Base-by-base conservation (phyloP, 2,329 filamentous ascomycete genomes). In the Alternaria alternata region DNA sequence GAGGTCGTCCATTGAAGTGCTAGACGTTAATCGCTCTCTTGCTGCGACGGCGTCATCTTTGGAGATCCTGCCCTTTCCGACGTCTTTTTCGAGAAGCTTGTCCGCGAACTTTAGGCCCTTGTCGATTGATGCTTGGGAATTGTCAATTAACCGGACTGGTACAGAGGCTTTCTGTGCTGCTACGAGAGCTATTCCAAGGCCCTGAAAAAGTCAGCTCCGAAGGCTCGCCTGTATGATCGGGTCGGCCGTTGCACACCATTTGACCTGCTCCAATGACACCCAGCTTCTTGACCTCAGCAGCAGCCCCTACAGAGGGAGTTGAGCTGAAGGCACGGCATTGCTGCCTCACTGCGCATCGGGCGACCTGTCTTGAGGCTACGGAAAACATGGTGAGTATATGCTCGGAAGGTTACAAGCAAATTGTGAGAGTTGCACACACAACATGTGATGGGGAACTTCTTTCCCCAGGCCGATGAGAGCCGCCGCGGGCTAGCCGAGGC, bases 191-290 rank as follows among this genome's bases (percentile, higher is more conserved):
- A 99, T 99, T 61, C 95, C 95, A 44, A 99, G 83, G 61, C 95
- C 95, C 94, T 98, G 43, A 14, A 7, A 43, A 8, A 57, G 68
- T 79, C 56, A 79, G 67, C 63, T 57, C 16, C 5, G 11, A 41
- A 9, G 38, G 5, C 38, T 41, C 22, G 38, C 38, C 20, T 41
- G 9, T 22, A 22, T 22, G 9, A 14, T 41, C 11, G 38, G 11
- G 9, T 22, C 3, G 18, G 11, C 34, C 32, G 42, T 63, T 16
- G 77, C 85, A 75, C 81, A 96, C 94, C 94, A 98, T 97, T 79
- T 98, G 95, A 28, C 95, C 95, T 54, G 94, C 94, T 67, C 95
- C 95, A 74, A 99, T 86, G 51, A 99, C 94, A 74, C 94, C 95
- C 42, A 99, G 82, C 68, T 87, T 90, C 82, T 94, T 96, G 63